Conservation (phyloP, 106 monocot genomes). For the Ottelia alismoides region DNA sequence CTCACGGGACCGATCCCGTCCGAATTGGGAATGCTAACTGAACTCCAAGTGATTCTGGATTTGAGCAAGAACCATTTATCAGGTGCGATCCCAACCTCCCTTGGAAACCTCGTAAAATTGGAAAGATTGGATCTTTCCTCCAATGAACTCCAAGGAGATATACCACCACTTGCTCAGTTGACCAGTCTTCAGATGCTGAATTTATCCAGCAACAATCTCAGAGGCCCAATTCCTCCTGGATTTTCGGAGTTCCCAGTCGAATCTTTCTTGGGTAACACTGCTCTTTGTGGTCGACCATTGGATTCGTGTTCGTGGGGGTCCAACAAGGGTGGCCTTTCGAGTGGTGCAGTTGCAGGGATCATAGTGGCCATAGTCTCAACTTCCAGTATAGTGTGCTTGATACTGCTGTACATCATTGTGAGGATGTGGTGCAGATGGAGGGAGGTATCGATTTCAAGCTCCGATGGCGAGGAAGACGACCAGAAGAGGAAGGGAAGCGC, state of each 20-base stretch:
- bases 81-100: slow-evolving; percentile 55
- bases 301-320: slow-evolving; percentile 9
- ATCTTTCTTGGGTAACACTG: slow-evolving; percentile 41
- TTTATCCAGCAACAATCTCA: slow-evolving; percentile 52
- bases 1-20: slow-evolving; percentile 57
- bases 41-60: slow-evolving; percentile 76
- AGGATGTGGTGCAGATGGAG: slow-evolving; percentile 85
- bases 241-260: slow-evolving; percentile 40
- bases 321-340: neutral
- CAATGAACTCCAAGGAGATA: slow-evolving; percentile 55
- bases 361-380: slow-evolving; percentile 54
- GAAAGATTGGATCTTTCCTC: slow-evolving; percentile 73
- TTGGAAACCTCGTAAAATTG: slow-evolving; percentile 62
- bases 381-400: slow-evolving; percentile 50
- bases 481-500: slow-evolving; percentile 6
- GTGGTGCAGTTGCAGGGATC: slow-evolving; percentile 9
- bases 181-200: slow-evolving; percentile 73
- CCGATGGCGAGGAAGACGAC: slow-evolving; percentile 35
- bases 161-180: slow-evolving; percentile 52
- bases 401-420: slow-evolving; percentile 61
- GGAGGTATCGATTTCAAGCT: slow-evolving; percentile 59
- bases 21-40: slow-evolving; percentile 46
- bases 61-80: slow-evolving; percentile 62
- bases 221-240: slow-evolving; percentile 35
- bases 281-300: slow-evolving; percentile 57